phyloP scores from a whole-genome alignment of 2,329 filamentous ascomycete genomes.

The Sporothrix phasma region DNA sequence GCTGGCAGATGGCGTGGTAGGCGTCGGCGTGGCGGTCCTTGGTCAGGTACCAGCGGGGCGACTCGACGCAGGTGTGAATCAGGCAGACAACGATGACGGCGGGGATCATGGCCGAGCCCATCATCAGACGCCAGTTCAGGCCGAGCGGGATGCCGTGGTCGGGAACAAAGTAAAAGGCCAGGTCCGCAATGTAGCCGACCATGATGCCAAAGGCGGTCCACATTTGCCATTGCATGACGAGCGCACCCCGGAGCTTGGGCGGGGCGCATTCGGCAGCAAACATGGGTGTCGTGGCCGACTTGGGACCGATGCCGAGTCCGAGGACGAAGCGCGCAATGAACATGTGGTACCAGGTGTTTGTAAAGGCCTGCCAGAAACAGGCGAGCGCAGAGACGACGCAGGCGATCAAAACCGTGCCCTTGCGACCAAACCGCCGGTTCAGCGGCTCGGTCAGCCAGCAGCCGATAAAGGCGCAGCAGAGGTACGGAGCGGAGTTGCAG shows the following conservation, averaged over 20 bases:
- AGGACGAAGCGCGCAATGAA: constrained; percentile 61
- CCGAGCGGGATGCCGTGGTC: constrained; percentile 43
- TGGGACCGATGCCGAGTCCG: constrained; percentile 61
- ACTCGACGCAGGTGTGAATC: constrained; percentile 27
- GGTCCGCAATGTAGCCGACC: constrained; percentile 48
- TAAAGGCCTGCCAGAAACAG: constrained; percentile 38
- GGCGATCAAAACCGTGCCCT: constrained; percentile 61
- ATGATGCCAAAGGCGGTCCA: constrained; percentile 40
- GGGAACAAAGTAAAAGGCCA: constrained; percentile 49
- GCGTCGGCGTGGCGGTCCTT: constrained; percentile 38
- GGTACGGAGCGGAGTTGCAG: constrained; percentile 51
- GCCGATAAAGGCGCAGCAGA: constrained; percentile 57
- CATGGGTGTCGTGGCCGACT: constrained; percentile 54
- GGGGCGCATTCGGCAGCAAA: constrained; percentile 61
- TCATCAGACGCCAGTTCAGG: constrained; percentile 57
- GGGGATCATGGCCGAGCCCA: constrained; percentile 56
- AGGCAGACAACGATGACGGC: constrained; percentile 46
- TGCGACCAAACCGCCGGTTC: constrained; percentile 59
- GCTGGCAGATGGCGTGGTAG: constrained; percentile 34
- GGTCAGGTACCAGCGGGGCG: constrained; percentile 37
- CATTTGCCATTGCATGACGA: constrained; percentile 53
- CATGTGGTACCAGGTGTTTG: constrained; percentile 51
- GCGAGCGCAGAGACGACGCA: constrained; percentile 34
- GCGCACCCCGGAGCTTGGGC: constrained; percentile 51
- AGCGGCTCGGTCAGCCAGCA: constrained; percentile 67